Percentiles rank a stretch among this genome's conserved stretches.
Conservation (phyloP, 495 filamentous ascomycete species). For the Amniculicola lignicola region DNA sequence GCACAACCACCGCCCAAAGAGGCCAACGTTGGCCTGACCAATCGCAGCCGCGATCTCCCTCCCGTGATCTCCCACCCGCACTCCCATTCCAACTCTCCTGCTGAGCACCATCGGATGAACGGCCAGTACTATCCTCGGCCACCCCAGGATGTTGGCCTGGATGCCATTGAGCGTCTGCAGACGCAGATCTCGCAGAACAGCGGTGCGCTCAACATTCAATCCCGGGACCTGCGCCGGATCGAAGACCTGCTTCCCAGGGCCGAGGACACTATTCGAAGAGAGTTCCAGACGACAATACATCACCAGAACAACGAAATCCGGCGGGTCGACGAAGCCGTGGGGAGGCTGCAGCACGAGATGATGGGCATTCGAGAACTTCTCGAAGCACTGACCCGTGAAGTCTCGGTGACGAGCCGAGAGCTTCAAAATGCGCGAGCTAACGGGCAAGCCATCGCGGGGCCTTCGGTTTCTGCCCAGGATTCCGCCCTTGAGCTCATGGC, state of each 20-base stretch:
- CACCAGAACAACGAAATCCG: conserved; percentile 23
- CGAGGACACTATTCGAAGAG: conserved; percentile 13
- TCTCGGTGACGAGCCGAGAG: conserved; percentile 3
- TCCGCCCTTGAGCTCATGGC: conserved; percentile 36
- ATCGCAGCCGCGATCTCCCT: conserved; percentile 26
- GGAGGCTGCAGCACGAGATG: conserved; percentile 36
- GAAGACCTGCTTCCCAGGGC: conserved; percentile 4
- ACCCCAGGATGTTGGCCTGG: conserved; percentile 26
- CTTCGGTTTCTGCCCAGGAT: conserved; percentile 21
- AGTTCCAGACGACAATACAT: conserved; percentile 25
- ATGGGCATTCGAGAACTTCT: conserved; percentile 29
- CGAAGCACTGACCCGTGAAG: conserved; percentile 28
- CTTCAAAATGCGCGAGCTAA: neutral
- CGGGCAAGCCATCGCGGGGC: neutral
- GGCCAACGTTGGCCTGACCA: conserved; percentile 9
- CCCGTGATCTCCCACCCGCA: conserved; percentile 19
- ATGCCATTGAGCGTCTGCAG: conserved; percentile 40
- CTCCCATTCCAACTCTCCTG: conserved; percentile 22
- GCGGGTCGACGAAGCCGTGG: conserved; percentile 35
- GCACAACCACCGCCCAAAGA: conserved; percentile 12
- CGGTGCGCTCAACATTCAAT: conserved; percentile 29
- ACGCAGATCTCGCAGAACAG: conserved; percentile 39
- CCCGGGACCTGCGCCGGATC: conserved; percentile 18
- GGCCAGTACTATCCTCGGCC: conserved; percentile 29
- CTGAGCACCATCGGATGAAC: conserved; percentile 17